Percentiles rank a stretch among this genome's conserved stretches.
phyloP scores from a whole-genome alignment of 2,329 filamentous ascomycete genomes.

The Beauveria sp. region DNA sequence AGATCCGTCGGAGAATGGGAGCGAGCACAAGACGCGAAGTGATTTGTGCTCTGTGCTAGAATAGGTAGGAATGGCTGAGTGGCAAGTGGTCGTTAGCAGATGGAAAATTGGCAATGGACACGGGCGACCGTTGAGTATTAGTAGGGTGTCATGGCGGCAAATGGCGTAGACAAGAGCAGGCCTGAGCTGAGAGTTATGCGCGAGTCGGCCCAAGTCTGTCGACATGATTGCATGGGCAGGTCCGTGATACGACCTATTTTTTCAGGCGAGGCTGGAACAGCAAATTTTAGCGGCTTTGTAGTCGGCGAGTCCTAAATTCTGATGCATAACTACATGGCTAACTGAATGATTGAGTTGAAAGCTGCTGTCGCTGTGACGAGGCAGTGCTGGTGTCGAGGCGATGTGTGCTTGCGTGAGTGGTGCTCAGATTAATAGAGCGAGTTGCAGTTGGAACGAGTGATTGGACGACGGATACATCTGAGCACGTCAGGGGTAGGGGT shows the following conservation, averaged over 20 bases:
- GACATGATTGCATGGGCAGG: no score
- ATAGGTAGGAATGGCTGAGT: no score
- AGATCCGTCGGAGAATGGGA: not conserved
- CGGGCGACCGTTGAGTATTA: not conserved
- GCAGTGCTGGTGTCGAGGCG: not conserved
- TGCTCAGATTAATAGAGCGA: not conserved
- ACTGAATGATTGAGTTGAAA: no score
- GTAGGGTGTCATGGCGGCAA: not conserved
- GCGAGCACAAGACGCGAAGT: not conserved
- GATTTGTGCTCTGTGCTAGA: no score
- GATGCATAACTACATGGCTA: no score
- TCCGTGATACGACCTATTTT: not conserved
- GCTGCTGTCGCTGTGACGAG: not conserved
- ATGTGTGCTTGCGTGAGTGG: not conserved
- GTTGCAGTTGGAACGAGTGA: not conserved
- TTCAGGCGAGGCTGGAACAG: not conserved
- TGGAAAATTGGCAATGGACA: not conserved
- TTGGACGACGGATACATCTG: not conserved
- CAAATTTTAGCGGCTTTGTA: not conserved
- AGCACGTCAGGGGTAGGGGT: not conserved
- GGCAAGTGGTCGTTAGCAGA: not conserved
- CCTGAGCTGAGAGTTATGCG: not conserved
- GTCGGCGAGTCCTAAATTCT: no score
- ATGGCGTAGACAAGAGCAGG: not conserved
- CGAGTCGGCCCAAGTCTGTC: not conserved